Evolutionary conservation across 1,284 basidiomycete species (phyloP).

Genomic region (Ustilago esculenta): DNA sequence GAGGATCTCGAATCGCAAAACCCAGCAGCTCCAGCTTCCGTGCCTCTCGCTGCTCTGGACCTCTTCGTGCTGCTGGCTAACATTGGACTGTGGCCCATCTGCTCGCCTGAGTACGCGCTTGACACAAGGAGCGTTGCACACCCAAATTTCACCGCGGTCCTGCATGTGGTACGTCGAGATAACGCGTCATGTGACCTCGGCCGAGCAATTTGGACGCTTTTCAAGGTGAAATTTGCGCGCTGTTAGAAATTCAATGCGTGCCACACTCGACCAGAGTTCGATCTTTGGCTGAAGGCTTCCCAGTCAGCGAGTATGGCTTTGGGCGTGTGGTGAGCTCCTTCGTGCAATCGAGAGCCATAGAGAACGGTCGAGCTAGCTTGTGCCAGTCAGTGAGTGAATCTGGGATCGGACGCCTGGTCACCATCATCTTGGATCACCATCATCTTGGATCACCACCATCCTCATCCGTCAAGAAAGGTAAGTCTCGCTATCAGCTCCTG

Average conservation of each 20-base stretch:
- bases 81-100: too few relatives aligned
- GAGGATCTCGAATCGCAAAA: conserved; percentile 30
- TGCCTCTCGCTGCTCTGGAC: background rate
- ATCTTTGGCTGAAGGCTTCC: too few relatives aligned
- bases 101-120: too few relatives aligned
- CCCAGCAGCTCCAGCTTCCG: conserved; percentile 3
- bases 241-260: background rate
- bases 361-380: too few relatives aligned
- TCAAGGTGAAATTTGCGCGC: background rate
- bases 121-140: too few relatives aligned
- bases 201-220: background rate
- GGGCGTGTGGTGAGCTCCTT: too few relatives aligned
- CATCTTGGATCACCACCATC: conserved; percentile 46
- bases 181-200: conserved; percentile 11
- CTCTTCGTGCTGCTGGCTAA: conserved; percentile 1
- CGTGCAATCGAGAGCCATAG: too few relatives aligned
- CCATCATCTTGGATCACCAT: conserved; percentile 31
- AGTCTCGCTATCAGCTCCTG: conserved; percentile 11
- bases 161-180: too few relatives aligned
- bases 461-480: conserved; percentile 46
- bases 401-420: too few relatives aligned
- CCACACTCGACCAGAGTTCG: too few relatives aligned
- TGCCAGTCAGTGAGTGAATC: conserved; percentile 8
- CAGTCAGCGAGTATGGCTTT: too few relatives aligned
- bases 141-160: too few relatives aligned